These are phyloP conservation scores for Brasilioporus rufonigricans DNA, from an alignment of 768 basidiomycete genomes.

Conservation along the genomic window DNA sequence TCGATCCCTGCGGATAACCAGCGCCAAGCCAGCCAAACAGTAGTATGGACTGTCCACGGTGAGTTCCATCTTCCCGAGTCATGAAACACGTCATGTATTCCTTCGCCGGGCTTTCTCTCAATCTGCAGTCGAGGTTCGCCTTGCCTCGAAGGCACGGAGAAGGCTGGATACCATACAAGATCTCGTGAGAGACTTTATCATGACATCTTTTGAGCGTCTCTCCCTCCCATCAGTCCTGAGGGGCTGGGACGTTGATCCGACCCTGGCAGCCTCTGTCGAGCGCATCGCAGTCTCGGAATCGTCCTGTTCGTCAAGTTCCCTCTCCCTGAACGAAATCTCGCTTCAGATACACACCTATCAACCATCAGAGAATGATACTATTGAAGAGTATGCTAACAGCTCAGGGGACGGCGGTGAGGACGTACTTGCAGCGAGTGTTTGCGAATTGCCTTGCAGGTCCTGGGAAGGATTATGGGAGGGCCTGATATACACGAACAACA, in stretches of 20 bases:
- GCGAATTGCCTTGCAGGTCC: slow-evolving; percentile 77
- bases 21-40: slow-evolving; percentile 2
- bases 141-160: slow-evolving; percentile 63
- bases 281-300: slow-evolving; percentile 72
- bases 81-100: not conserved
- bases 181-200: slow-evolving; percentile 56
- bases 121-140: slow-evolving; percentile 78
- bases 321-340: slow-evolving; percentile 54
- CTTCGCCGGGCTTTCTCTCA: not conserved
- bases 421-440: slow-evolving; percentile 85
- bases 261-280: slow-evolving; percentile 74
- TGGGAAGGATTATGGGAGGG: slow-evolving; percentile 95
- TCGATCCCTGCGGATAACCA: not conserved
- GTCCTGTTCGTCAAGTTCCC: slow-evolving; percentile 53
- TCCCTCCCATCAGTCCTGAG: slow-evolving; percentile 66
- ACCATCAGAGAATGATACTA: slow-evolving; percentile 61
- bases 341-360: slow-evolving; percentile 91
- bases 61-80: slow-evolving; percentile 10
- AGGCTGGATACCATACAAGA: slow-evolving; percentile 74
- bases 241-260: slow-evolving; percentile 77
- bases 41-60: slow-evolving; percentile 70
- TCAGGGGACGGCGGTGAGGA: slow-evolving; percentile 57
- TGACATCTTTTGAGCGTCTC: slow-evolving; percentile 60
- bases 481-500: slow-evolving; percentile 77
- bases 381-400: slow-evolving; percentile 71